Conservation (phyloP, 2,329 filamentous ascomycete genomes). For the Alternaria triticimaculans region DNA sequence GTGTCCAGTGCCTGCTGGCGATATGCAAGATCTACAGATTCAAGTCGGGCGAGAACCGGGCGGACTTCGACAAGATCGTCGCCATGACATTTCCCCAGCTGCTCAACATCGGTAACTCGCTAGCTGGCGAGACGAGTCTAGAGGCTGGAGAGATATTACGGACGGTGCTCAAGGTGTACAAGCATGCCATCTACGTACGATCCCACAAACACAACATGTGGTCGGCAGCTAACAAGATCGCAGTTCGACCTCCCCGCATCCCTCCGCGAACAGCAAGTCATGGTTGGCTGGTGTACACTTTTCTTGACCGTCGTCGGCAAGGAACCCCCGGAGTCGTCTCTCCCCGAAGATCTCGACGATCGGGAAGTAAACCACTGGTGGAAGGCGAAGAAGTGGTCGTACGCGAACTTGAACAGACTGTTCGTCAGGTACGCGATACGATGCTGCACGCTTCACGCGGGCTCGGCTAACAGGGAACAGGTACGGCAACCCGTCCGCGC, state of each 20-base stretch:
- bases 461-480: constrained; percentile 55
- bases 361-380: constrained; percentile 97
- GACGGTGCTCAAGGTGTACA: constrained; percentile 94
- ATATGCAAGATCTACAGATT: constrained; percentile 96
- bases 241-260: constrained; percentile 85
- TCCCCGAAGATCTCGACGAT: constrained; percentile 81
- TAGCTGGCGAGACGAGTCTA: constrained; percentile 88
- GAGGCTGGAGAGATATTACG: constrained; percentile 98
- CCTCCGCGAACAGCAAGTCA: constrained; percentile 79
- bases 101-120: constrained; percentile 82
- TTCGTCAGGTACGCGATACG: constrained; percentile 77
- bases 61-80: constrained; percentile 93
- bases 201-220: constrained; percentile 6
- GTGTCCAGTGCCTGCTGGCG: constrained; percentile 89
- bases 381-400: constrained; percentile 99
- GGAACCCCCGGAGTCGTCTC: constrained; percentile 76
- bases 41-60: constrained; percentile 81
- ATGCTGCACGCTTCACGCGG: constrained; percentile 25
- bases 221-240: constrained; percentile 32
- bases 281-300: constrained; percentile 94
- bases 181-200: constrained; percentile 94
- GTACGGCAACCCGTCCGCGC: constrained; percentile 84
- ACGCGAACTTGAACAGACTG: constrained; percentile 94
- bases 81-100: constrained; percentile 88
- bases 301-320: constrained; percentile 92